Conservation (phyloP, 73 alveolate species). For the Paramecium primaurelia region DNA sequence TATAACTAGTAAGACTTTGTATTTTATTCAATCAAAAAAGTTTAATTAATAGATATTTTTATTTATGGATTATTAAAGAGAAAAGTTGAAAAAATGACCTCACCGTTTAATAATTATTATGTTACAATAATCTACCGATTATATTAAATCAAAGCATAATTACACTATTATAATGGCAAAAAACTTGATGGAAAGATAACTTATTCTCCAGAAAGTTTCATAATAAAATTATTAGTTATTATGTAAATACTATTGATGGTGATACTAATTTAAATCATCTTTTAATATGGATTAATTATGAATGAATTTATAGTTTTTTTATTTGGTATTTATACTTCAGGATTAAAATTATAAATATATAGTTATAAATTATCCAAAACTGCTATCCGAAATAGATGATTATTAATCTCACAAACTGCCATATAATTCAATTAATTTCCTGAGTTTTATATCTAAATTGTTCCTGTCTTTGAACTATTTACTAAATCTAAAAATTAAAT, state of each 20-base stretch:
- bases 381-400: background rate
- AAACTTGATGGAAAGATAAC: background rate
- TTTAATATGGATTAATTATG: background rate
- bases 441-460: background rate
- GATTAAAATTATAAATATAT: too few relatives aligned
- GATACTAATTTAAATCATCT: background rate
- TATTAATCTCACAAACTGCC: background rate
- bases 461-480: too few relatives aligned
- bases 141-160: too few relatives aligned
- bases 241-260: background rate
- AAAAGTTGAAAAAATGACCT: background rate
- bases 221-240: background rate
- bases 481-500: too few relatives aligned
- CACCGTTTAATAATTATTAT: background rate
- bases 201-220: background rate
- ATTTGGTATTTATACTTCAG: background rate
- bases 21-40: background rate
- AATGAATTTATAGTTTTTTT: too few relatives aligned
- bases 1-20: too few relatives aligned
- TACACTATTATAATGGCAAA: too few relatives aligned
- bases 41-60: background rate
- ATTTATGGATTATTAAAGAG: background rate
- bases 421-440: background rate
- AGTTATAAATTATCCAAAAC: background rate
- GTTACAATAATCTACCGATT: background rate